Conservation (phyloP, 1,284 basidiomycete genomes). For the Fistulinella cinereoalba region DNA sequence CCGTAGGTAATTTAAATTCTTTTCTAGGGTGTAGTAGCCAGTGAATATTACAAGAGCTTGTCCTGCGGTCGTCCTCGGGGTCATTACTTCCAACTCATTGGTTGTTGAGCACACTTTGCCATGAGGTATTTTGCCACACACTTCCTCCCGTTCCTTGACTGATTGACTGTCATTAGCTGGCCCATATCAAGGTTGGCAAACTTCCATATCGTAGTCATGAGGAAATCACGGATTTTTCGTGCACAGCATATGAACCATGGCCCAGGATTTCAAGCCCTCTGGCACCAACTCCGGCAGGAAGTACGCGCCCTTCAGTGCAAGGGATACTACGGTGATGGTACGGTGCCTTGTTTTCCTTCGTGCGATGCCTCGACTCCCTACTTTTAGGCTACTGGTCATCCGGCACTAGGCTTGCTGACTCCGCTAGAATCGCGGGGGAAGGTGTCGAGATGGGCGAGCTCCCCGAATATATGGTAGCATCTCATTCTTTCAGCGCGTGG, state of each 20-base stretch:
- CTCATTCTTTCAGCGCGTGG: slow-evolving; percentile 1
- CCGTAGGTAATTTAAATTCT: slow-evolving; percentile 48
- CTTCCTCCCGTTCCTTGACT: background rate
- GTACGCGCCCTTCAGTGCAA: slow-evolving; percentile 63
- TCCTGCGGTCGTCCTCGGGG: slow-evolving; percentile 60
- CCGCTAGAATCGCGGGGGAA: slow-evolving; percentile 48
- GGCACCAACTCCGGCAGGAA: slow-evolving; percentile 60
- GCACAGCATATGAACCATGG: slow-evolving; percentile 76
- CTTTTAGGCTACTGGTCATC: slow-evolving; percentile 74
- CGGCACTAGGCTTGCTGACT: slow-evolving; percentile 65
- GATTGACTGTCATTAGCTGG: slow-evolving; percentile 46
- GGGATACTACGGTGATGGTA: slow-evolving; percentile 81
- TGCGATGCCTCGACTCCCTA: slow-evolving; percentile 7
- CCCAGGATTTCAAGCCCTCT: slow-evolving; percentile 66
- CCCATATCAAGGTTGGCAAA: slow-evolving; percentile 66
- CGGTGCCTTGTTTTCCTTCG: slow-evolving; percentile 5
- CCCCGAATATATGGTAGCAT: slow-evolving; percentile 68
- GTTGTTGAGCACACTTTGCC: slow-evolving; percentile 76
- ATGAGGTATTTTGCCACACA: slow-evolving; percentile 54
- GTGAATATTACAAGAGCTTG: slow-evolving; percentile 52
- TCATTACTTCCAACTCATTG: slow-evolving; percentile 60
- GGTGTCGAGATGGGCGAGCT: slow-evolving; percentile 54
- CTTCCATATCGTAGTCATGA: background rate
- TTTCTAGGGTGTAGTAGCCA: background rate
- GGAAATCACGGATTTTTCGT: slow-evolving; percentile 3